Conservation (phyloP, 2,329 filamentous ascomycete species). For the Apiospora arundinis region DNA sequence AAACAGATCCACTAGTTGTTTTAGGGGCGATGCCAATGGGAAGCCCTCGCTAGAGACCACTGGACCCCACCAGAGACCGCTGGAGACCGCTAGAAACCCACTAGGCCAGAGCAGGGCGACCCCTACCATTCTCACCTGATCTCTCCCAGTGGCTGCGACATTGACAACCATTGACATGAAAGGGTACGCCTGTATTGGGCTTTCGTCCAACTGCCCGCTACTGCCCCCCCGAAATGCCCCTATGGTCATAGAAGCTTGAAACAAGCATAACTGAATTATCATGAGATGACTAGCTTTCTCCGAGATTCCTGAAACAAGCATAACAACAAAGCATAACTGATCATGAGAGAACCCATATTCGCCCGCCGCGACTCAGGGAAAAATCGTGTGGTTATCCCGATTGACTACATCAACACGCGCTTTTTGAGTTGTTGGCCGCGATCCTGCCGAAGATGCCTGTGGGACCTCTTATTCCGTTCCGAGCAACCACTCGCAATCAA, state of each 20-base stretch:
- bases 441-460: background rate
- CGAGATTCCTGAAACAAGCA: slow-evolving; percentile 17
- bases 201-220: background rate
- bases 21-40: slow-evolving; percentile 6
- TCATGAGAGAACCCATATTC: slow-evolving; percentile 2
- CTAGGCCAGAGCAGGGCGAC: background rate
- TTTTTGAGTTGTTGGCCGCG: background rate
- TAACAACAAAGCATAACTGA: slow-evolving; percentile 14
- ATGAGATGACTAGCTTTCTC: background rate
- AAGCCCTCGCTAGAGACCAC: background rate
- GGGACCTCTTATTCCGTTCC: background rate
- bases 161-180: background rate
- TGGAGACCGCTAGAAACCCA: background rate
- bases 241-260: background rate
- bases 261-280: slow-evolving; percentile 16
- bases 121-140: background rate
- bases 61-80: too few relatives aligned
- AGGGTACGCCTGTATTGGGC: background rate
- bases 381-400: background rate
- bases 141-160: background rate
- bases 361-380: background rate
- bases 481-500: background rate
- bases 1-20: slow-evolving; percentile 18
- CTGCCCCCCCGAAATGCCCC: too few relatives aligned
- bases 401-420: background rate